Conservation (phyloP, 2,329 filamentous ascomycete species). For the Gaeumannomyces sp. region DNA sequence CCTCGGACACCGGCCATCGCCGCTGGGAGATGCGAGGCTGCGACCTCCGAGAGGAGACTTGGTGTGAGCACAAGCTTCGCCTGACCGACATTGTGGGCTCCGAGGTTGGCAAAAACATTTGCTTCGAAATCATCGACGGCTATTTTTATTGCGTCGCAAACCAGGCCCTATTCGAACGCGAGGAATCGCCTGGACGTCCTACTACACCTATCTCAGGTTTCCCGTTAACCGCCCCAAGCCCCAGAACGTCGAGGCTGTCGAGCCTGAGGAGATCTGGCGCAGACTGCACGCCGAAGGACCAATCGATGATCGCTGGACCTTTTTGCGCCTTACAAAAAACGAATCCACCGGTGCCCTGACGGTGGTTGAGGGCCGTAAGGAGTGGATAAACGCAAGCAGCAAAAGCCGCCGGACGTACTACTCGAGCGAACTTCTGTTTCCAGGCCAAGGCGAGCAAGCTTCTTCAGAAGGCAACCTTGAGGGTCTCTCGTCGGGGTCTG, state of each 20-base stretch:
- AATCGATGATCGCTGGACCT: slow-evolving; percentile 69
- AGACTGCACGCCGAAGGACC: slow-evolving; percentile 63
- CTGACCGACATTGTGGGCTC: slow-evolving; percentile 55
- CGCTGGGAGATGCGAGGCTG: slow-evolving; percentile 58
- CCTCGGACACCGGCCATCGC: slow-evolving; percentile 45
- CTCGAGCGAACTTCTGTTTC: slow-evolving; percentile 44
- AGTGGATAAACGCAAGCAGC: slow-evolving; percentile 50
- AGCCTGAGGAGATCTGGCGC: slow-evolving; percentile 52
- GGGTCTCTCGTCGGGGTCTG: not conserved
- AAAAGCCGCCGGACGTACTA: slow-evolving; percentile 62
- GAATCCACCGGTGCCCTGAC: slow-evolving; percentile 51
- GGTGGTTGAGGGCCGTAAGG: slow-evolving; percentile 62
- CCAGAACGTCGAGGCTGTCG: slow-evolving; percentile 32
- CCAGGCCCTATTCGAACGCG: slow-evolving; percentile 53
- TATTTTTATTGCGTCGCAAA: slow-evolving; percentile 67
- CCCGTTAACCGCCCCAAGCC: slow-evolving; percentile 41
- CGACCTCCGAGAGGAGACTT: slow-evolving; percentile 34
- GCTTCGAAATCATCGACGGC: slow-evolving; percentile 61
- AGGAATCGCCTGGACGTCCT: slow-evolving; percentile 63
- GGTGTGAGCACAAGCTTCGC: slow-evolving; percentile 39
- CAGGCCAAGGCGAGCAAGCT: not conserved
- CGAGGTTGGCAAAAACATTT: slow-evolving; percentile 61
- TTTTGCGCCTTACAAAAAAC: slow-evolving; percentile 55
- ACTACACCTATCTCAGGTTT: slow-evolving; percentile 62
- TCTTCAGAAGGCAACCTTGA: not conserved